Evolutionary conservation across 352 stramenopile genomes (phyloP).

Genomic region (Phytopythium helicoides): DNA sequence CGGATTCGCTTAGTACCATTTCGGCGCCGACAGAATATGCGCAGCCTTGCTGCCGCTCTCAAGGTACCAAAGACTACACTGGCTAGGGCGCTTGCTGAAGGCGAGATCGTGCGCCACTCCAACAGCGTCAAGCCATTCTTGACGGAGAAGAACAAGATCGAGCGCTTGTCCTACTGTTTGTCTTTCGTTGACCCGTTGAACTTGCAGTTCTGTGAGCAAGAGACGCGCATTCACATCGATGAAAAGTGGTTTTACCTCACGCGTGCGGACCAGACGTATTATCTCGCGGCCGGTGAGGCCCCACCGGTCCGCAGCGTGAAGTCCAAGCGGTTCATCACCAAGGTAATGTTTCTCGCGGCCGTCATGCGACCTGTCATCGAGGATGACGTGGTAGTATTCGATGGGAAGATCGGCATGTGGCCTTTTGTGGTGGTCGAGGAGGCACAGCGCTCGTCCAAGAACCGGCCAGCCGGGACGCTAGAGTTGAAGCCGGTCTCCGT

Average conservation of each 20-base stretch:
- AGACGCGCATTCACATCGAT: constrained; percentile 13
- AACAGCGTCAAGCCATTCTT: constrained; percentile 12
- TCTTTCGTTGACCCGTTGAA: background rate
- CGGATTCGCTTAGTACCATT: background rate
- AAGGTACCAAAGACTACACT: constrained; percentile 2
- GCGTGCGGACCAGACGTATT: constrained; percentile 7
- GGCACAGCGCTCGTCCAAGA: constrained; percentile 13
- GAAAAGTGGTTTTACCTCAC: constrained; percentile 31
- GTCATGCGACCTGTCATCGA: constrained; percentile 7
- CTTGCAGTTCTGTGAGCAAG: background rate
- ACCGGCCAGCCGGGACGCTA: constrained; percentile 12
- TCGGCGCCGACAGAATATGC: background rate
- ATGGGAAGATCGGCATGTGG: constrained; percentile 13
- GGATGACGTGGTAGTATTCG: no score
- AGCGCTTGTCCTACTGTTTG: constrained; percentile 9
- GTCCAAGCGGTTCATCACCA: constrained; percentile 24
- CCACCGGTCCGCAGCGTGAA: constrained; percentile 1
- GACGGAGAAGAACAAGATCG: constrained; percentile 10
- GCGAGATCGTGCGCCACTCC: constrained; percentile 3
- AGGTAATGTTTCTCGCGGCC: constrained; percentile 17
- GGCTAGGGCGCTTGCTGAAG: background rate
- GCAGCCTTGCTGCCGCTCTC: background rate
- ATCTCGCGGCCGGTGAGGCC: constrained; percentile 12
- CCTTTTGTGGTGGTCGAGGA: constrained; percentile 17
- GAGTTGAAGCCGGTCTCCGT: constrained; percentile 20